These are phyloP conservation scores for Fonsecaea erecta DNA, from an alignment of 2,329 filamentous ascomycete genomes.

Conservation along the genomic window DNA sequence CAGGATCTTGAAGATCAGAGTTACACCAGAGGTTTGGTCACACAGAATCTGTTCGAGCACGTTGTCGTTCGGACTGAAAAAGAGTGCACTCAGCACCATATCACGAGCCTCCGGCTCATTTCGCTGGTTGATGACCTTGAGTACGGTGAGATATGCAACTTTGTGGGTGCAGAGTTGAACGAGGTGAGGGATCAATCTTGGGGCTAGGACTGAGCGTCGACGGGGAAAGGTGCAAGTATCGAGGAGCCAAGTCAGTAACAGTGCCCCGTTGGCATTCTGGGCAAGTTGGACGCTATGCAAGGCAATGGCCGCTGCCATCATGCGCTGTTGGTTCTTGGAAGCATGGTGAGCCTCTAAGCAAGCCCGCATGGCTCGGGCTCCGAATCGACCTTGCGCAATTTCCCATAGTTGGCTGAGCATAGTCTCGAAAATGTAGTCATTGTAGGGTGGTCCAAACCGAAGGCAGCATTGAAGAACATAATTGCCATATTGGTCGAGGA, in stretches of 20 bases:
- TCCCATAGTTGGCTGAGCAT: conserved; percentile 97
- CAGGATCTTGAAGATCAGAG: conserved; percentile 96
- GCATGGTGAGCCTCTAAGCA: conserved; percentile 95
- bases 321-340: conserved; percentile 91
- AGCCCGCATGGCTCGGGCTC: conserved; percentile 92
- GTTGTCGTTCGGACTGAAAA: conserved; percentile 87
- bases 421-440: conserved; percentile 96
- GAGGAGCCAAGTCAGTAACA: conserved; percentile 95
- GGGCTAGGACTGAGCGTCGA: conserved; percentile 87
- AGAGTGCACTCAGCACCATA: conserved; percentile 84
- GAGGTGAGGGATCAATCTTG: conserved; percentile 86
- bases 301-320: conserved; percentile 93
- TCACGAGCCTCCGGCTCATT: conserved; percentile 91
- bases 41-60: conserved; percentile 86
- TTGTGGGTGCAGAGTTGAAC: conserved; percentile 98
- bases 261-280: conserved; percentile 91
- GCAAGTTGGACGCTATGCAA: conserved; percentile 94
- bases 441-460: conserved; percentile 85
- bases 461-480: conserved; percentile 97
- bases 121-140: conserved; percentile 98
- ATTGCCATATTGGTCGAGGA: conserved; percentile 97
- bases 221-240: conserved; percentile 96
- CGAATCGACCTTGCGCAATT: conserved; percentile 87
- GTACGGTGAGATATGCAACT: conserved; percentile 92
- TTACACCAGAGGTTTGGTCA: conserved; percentile 90